Conservation (phyloP, 1,139 yeast genomes). For the Candida sp. region DNA sequence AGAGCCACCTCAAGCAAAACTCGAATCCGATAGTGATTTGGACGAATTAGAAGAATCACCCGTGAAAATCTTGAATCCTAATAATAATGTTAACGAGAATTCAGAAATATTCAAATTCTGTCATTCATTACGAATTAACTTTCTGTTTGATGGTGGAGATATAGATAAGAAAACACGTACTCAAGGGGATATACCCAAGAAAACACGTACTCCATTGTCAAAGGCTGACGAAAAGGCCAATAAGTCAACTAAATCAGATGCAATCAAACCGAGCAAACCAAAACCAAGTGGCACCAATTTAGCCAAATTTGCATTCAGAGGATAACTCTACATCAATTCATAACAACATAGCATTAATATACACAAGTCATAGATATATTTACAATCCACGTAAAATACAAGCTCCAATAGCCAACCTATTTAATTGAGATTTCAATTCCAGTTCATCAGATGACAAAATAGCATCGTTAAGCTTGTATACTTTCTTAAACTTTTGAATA, state of each 20-base stretch:
- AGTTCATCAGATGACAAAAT: constrained; percentile 11
- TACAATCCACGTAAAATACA: constrained; percentile 36
- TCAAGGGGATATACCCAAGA: not conserved
- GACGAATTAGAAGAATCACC: constrained; percentile 46
- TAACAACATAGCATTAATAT: not conserved
- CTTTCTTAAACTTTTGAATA: constrained; percentile 29
- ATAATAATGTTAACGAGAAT: not conserved
- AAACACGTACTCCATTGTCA: not conserved
- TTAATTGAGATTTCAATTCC: constrained; percentile 21
- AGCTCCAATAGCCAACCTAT: constrained; percentile 37
- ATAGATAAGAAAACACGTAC: not conserved
- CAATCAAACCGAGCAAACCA: not conserved
- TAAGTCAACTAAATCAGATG: not conserved
- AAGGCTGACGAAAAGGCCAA: not conserved
- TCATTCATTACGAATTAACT: constrained; percentile 3
- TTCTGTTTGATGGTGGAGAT: constrained; percentile 1
- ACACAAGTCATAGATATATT: not conserved
- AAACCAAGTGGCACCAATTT: constrained; percentile 4
- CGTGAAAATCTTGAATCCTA: constrained; percentile 14
- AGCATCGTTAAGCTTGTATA: constrained; percentile 37
- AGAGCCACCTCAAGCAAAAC: not conserved
- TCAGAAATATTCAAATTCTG: not conserved
- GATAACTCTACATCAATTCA: constrained; percentile 1
- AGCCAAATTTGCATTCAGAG: constrained; percentile 14
- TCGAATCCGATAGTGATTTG: constrained; percentile 26